Evolutionary conservation across 1,284 basidiomycete species (phyloP).

Genomic region (Schizophyllum commune): DNA sequence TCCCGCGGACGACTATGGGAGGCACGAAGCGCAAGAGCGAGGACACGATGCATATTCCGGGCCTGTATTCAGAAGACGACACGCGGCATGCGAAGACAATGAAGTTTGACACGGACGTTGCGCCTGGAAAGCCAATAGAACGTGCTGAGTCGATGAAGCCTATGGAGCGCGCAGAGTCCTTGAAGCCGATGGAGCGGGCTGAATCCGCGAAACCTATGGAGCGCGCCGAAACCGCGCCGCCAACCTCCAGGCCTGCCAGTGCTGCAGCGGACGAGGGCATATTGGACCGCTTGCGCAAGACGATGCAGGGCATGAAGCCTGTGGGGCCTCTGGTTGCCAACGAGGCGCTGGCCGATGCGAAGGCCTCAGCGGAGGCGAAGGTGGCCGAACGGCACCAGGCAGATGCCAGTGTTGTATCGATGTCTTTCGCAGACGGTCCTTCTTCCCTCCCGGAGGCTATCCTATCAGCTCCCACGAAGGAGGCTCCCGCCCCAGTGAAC

Average conservation of each 20-base stretch:
- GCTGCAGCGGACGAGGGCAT: constrained; percentile 31
- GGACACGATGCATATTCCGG: constrained; percentile 32
- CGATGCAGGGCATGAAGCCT: constrained; percentile 56
- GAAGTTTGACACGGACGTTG: constrained; percentile 32
- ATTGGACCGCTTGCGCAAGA: constrained; percentile 58
- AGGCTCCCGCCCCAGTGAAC: background rate
- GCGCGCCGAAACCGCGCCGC: background rate
- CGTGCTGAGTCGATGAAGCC: constrained; percentile 9
- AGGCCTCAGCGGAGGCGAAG: constrained; percentile 61
- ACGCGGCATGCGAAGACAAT: constrained; percentile 41
- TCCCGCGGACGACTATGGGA: constrained; percentile 8
- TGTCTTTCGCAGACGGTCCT: constrained; percentile 15
- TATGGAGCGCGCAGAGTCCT: constrained; percentile 12
- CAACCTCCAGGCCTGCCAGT: constrained; percentile 4
- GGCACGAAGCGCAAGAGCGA: constrained; percentile 60
- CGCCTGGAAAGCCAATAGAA: constrained; percentile 19
- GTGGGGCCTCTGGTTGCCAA: constrained; percentile 46
- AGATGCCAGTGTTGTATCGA: constrained; percentile 28
- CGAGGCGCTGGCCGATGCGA: constrained; percentile 56
- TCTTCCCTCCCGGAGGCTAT: constrained; percentile 6
- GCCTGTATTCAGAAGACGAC: constrained; percentile 21
- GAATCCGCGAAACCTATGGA: constrained; percentile 17
- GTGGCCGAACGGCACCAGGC: constrained; percentile 54
- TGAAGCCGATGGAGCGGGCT: constrained; percentile 10
- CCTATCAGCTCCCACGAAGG: background rate